Base-by-base conservation (phyloP, 129 eudicot species). In the Calendula officinalis region DNA sequence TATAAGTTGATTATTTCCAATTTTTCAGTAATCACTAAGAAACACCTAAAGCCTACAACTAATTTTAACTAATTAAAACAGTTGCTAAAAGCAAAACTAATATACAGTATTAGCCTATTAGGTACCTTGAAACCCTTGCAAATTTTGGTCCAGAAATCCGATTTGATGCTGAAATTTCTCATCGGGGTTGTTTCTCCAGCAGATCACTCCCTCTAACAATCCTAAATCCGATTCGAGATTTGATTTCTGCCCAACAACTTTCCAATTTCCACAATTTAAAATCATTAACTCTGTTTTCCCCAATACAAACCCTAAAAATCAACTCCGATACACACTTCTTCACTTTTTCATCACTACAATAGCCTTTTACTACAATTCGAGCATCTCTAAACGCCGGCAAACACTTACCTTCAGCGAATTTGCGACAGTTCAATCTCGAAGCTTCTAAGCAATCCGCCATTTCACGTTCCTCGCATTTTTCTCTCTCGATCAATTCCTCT, bases 391-490 rank as follows among this genome's bases (percentile, higher is more conserved):
- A 90, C 69, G 73, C 84, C 38, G 78, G 78, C 50, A 47, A 57
- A 55, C 95, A 86, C 84, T 80, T 91, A 35, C 73, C 77, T 22
- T 69, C 78, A 0, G 88, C 82, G 14, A 87, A 80, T 7, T 59
- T 74, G 16, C 56, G 64, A 55, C n/a, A n/a, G n/a, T n/a, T n/a
- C n/a, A n/a, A n/a, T n/a, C n/a, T n/a, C n/a, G n/a, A n/a, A n/a
- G n/a, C 97, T 17, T 60, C 60, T 44, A 91, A 27, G 64, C 97
- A 91, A 10, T 41, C 70, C 45, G 59, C 60, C 95, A 84, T 87
- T 60, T 87, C 95, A 7, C 74, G 74, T 34, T 80, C 95, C 46
- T 91, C 97, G 34, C 97, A 86, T 37, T 49, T 68, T 4, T 78
- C 87, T 30, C 90, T 67, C 51, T 85, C 80, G 0, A 37, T 68